A percentile compares a stretch with the other conserved stretches of the same genome.
Conservation (phyloP, 2,329 filamentous ascomycete species). For the Leptoxyphium fumago region DNA sequence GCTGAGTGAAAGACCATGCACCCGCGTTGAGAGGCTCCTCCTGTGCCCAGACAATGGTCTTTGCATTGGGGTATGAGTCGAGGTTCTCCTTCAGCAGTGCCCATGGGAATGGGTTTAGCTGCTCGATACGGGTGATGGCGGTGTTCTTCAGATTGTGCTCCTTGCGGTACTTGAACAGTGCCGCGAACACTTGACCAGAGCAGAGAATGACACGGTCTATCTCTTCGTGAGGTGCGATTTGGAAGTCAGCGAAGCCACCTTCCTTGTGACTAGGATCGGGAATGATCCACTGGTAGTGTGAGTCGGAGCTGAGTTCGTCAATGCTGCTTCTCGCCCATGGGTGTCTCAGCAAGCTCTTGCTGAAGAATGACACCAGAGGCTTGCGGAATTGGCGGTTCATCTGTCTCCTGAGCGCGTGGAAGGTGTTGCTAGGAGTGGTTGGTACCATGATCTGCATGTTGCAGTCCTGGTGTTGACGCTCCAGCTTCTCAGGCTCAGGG, state of each 20-base stretch:
- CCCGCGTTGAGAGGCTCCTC: slow-evolving; percentile 97
- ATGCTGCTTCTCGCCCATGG: slow-evolving; percentile 78
- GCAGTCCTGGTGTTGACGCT: slow-evolving; percentile 97
- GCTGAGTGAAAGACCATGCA: slow-evolving; percentile 94
- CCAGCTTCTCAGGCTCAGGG: slow-evolving; percentile 74
- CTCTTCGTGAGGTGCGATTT: slow-evolving; percentile 64
- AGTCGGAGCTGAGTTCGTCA: slow-evolving; percentile 80
- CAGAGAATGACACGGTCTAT: slow-evolving; percentile 92
- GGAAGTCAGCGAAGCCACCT: slow-evolving; percentile 29
- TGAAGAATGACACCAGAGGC: slow-evolving; percentile 96
- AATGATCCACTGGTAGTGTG: slow-evolving; percentile 95
- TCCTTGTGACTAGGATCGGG: slow-evolving; percentile 71
- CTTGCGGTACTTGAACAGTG: slow-evolving; percentile 79
- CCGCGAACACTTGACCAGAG: slow-evolving; percentile 84
- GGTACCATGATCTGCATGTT: slow-evolving; percentile 98
- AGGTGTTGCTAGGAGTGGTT: slow-evolving; percentile 90
- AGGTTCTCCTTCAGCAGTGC: slow-evolving; percentile 92
- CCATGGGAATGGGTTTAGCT: slow-evolving; percentile 98
- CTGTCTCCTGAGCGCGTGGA: slow-evolving; percentile 91
- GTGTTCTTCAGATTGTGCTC: slow-evolving; percentile 78
- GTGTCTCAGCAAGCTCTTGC: slow-evolving; percentile 88
- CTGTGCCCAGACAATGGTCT: slow-evolving; percentile 94
- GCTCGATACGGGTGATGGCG: slow-evolving; percentile 89
- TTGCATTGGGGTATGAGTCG: slow-evolving; percentile 90
- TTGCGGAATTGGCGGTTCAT: slow-evolving; percentile 99